A percentile compares a stretch with the other conserved stretches of the same genome.
Evolutionary conservation across 2,329 filamentous ascomycete species (phyloP).

Genomic region (Aspergillus arachidicola): DNA sequence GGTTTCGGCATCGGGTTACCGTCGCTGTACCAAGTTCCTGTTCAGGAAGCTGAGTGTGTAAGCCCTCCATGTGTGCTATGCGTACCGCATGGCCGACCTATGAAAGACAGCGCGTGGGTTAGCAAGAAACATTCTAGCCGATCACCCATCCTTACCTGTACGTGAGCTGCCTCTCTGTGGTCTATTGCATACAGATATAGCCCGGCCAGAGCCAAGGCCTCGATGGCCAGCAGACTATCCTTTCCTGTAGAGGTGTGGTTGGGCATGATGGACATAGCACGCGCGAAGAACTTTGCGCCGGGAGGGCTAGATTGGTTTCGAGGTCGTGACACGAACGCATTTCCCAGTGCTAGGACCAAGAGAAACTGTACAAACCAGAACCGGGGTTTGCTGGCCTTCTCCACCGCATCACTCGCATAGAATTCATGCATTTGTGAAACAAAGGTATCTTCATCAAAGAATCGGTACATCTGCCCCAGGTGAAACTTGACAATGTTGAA

Average conservation of each 20-base stretch:
- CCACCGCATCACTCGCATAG: background rate
- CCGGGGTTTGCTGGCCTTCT: background rate
- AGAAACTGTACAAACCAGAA: background rate
- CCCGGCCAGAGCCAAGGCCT: background rate
- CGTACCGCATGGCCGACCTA: background rate
- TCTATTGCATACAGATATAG: background rate
- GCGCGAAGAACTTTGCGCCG: background rate
- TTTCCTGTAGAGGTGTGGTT: background rate
- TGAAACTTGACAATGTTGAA: conserved; percentile 24
- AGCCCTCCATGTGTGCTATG: background rate
- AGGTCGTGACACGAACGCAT: background rate
- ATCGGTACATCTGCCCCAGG: conserved; percentile 19
- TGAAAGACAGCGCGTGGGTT: background rate
- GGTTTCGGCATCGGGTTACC: background rate
- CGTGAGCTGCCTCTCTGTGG: background rate
- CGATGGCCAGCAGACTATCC: background rate
- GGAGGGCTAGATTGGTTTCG: background rate
- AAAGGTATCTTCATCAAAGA: conserved; percentile 20
- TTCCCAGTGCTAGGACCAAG: background rate
- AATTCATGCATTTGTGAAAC: background rate
- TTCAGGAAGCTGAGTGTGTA: background rate
- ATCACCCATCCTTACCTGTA: background rate
- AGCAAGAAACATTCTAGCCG: background rate
- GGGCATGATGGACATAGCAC: background rate
- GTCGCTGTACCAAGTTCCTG: background rate